Percentiles rank a stretch among this genome's conserved stretches.
These are phyloP conservation scores for Ustilago vetiveriae DNA, from an alignment of 1,284 basidiomycete genomes.

Conservation along the genomic window DNA sequence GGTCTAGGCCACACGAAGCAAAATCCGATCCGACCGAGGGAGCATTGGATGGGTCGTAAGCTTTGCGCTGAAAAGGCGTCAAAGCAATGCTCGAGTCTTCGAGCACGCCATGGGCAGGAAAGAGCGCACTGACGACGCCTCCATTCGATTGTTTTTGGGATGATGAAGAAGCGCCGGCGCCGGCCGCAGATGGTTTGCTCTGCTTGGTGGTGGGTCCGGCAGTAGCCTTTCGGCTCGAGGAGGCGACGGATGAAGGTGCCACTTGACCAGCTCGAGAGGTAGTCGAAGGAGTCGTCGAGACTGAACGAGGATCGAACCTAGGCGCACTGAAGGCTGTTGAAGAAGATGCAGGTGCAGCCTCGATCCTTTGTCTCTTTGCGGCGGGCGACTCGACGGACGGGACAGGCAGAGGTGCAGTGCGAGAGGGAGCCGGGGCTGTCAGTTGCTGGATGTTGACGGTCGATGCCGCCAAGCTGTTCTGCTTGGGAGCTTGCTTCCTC, in stretches of 20 bases:
- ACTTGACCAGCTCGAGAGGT: constrained; percentile 2
- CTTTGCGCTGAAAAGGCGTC: constrained; percentile 13
- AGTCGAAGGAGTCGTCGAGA: constrained; percentile 1
- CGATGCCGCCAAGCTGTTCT: neutral
- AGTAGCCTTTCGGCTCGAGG: constrained; percentile 7
- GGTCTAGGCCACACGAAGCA: constrained; percentile 76
- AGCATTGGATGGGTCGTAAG: constrained; percentile 60
- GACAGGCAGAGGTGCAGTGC: neutral
- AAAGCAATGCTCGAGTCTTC: constrained; percentile 13
- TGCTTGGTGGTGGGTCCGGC: constrained; percentile 1
- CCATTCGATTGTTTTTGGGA: constrained; percentile 5
- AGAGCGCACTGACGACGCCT: constrained; percentile 31
- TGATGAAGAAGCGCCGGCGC: constrained; percentile 12
- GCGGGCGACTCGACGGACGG: constrained; percentile 8
- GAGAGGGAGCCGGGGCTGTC: constrained; percentile 1
- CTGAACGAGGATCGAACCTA: constrained; percentile 25
- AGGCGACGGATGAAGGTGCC: neutral
- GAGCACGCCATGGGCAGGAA: constrained; percentile 36
- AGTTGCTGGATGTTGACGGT: neutral
- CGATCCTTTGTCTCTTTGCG: constrained; percentile 16
- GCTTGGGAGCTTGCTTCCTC: constrained; percentile 14
- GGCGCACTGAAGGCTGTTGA: constrained; percentile 14
- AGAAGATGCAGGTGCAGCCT: constrained; percentile 13
- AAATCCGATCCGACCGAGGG: constrained; percentile 68
- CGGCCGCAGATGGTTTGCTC: constrained; percentile 5